Evolutionary conservation across 805 yeast genomes (phyloP), one percentile per base, ranked within the genome.

Genomic region (Schwanniomyces vanrijiae): DNA sequence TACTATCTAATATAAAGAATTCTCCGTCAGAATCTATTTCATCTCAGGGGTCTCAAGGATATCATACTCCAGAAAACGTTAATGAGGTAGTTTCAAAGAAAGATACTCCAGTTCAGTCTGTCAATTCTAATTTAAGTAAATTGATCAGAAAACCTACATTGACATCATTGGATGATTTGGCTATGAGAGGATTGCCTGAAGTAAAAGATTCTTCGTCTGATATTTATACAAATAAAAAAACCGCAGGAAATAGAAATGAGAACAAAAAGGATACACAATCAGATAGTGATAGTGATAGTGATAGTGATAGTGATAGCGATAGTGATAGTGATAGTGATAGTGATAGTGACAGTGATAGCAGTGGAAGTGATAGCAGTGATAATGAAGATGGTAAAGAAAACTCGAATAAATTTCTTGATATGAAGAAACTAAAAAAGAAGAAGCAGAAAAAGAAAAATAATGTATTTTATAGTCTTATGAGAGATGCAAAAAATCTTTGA

Each of bases 171-270:
- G 76, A 81, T 3, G 86, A 84, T 49, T 66, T 85, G 48, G 83
- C 77, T 4, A 72, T 76, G n/a, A 71, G 84, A 44, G 90, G 88
- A 3, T 75, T 84, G 10, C 90, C 90, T 1, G 87, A 80, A 18
- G 88, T 84, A 0, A 76, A 73, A 46, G 88, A 83, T 39, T 68
- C 69, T 6, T 44, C 26, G 26, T 22, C 34, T 14, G 11, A 8
- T 31, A 8, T 31, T 7, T 21, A 28, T n/a, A 29, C 6, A 19
- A 21, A 10, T 7, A 14, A 25, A 7, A 25, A 25, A 10, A 10
- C 37, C 19, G 18, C 37, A 13, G 20, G 25, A 1, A 25, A 19
- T 16, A 35, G 13, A 3, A 21, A 25, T 11, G 28, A 6, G 8
- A 38, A 31, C n/a, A 16, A n/a, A n/a, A n/a, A n/a, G n/a, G n/a